Evolutionary conservation across 495 filamentous ascomycete species (phyloP).

Genomic region (Aspergillus homomorphus): DNA sequence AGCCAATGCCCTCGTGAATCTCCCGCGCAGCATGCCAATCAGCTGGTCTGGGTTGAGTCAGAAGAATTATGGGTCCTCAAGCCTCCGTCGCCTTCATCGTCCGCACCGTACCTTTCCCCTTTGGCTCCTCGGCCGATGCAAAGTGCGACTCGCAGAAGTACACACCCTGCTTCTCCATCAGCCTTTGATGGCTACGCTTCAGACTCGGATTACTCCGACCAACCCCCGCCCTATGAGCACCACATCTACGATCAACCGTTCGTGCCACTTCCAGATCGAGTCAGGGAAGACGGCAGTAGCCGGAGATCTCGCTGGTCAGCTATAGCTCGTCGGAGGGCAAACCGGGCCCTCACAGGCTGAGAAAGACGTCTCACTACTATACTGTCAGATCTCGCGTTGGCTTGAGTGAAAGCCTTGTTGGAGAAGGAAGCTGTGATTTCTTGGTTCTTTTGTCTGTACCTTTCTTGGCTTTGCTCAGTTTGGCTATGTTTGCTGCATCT

Average conservation of each 20-base stretch:
- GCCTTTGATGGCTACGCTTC: not conserved
- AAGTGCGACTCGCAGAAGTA: not conserved
- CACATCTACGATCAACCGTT: conserved; percentile 21
- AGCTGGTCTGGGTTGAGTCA: conserved; percentile 23
- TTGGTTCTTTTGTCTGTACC: not conserved
- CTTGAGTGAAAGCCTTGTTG: not conserved
- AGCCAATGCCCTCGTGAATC: not conserved
- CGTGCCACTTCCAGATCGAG: not conserved
- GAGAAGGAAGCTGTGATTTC: not conserved
- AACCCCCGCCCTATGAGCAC: conserved; percentile 21
- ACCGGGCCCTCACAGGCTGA: not conserved
- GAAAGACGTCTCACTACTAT: not conserved
- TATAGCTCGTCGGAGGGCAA: conserved; percentile 10
- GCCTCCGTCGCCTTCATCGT: not conserved
- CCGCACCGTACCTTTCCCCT: not conserved
- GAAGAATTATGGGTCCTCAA: conserved; percentile 22
- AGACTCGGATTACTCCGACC: conserved; percentile 5
- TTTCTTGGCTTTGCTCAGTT: not conserved
- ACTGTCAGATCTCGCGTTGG: not conserved
- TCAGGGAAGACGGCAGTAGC: not conserved
- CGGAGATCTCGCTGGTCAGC: conserved; percentile 21
- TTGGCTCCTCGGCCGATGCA: conserved; percentile 4
- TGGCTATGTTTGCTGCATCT: not conserved
- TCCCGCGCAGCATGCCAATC: conserved; percentile 9
- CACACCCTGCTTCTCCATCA: not conserved